Base-by-base conservation (phyloP, 2,329 filamentous ascomycete species). In the Scopulariopsis brevicaulis region DNA sequence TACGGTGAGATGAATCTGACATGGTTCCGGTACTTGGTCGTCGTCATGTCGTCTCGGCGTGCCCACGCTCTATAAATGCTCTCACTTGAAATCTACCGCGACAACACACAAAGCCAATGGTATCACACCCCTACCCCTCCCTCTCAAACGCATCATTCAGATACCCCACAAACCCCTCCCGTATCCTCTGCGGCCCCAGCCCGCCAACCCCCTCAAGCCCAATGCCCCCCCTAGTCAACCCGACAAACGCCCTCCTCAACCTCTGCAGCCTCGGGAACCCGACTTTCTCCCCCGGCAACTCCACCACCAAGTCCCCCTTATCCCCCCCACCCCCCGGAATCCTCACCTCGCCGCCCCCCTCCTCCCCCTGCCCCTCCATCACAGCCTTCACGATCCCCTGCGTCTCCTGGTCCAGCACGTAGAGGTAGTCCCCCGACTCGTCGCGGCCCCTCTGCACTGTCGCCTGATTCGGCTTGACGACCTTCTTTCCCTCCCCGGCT, bases 221-320 rank as follows among this genome's bases (percentile, higher is more conserved):
- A 60, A 82, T 91, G 67, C 77, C 87, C 65, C 73, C 90, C 55
- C 90, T 77, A 64, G 92, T 92, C 68, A 95, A 69, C 5, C 78
- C 81, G 64, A 93, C 84, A 71, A 89, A 95, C 54, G 90, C 88
- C 65, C 90, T 79, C 60, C 90, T 78, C 64, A 92, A 73, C 62
- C 90, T 79, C 72, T 95, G 90, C 63, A 95, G 73, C 68, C 90
- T 87, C 10, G 89, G 85, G 51, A 94, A 68, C 1, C 85, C 85
- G 55, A 90, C 73, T 61, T 82, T 83, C 60, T 80, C 82, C 11
- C 75, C 76, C 0, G 89, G 89, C 55, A 94, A 73, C 62, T 85
- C 79, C 24, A 94, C 76, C 1, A 79, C 71, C 59, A 85, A 69
- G 20, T 69, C 74, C 1, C 63, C 62, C 20, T 14, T 60, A 12